These are phyloP conservation scores for Thraustotheca clavata DNA, from an alignment of 352 stramenopile species.

Conservation along the genomic window DNA sequence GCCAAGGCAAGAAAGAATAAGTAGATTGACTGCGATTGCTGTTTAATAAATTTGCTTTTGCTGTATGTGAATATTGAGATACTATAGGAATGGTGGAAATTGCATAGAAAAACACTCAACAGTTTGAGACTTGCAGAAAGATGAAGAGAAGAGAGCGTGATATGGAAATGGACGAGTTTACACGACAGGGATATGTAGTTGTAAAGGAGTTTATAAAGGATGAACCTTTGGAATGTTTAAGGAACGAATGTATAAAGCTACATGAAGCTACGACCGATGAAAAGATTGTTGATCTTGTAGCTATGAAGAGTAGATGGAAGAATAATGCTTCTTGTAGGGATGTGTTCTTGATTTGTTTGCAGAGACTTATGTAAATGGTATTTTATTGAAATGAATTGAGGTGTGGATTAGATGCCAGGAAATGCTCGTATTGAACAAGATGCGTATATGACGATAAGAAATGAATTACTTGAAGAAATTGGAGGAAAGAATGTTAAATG, in stretches of 20 bases:
- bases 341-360: conserved; percentile 15
- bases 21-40: neutral
- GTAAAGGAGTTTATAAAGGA: neutral
- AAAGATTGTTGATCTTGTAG: conserved; percentile 7
- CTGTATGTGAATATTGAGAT: no score
- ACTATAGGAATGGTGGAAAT: no score
- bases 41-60: no score
- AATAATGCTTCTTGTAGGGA: neutral
- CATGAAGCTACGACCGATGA: neutral
- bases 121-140: no score
- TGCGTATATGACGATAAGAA: neutral
- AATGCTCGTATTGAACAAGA: neutral
- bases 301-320: neutral
- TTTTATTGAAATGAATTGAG: neutral
- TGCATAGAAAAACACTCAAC: no score
- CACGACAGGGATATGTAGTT: conserved; percentile 1
- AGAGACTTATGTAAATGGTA: neutral
- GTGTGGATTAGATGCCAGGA: neutral
- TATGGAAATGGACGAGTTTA: neutral
- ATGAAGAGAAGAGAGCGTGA: no score
- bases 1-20: conserved; percentile 17
- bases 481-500: no score
- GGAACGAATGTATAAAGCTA: conserved; percentile 3
- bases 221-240: neutral
- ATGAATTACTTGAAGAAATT: neutral